Conservation (phyloP, 208 protist genomes). For the Leishmania turanica region DNA sequence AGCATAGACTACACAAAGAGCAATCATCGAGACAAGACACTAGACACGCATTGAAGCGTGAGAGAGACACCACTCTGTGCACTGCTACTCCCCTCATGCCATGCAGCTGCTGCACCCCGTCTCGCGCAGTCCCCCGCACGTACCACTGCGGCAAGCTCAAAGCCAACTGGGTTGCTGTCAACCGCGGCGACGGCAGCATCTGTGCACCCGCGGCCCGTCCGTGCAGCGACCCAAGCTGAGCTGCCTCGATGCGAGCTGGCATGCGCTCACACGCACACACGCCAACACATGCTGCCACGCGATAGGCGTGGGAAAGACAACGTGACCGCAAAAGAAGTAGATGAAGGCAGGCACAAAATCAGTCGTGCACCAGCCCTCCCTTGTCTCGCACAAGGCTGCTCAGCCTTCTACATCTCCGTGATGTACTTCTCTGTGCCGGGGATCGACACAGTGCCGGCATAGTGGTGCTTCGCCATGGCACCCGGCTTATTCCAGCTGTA, state of each 20-base stretch:
- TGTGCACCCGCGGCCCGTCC: neutral
- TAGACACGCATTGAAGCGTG: neutral
- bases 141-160: neutral
- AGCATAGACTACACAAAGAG: neutral
- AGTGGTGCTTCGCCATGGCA: constrained; percentile 88
- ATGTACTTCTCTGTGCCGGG: constrained; percentile 84
- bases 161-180: neutral
- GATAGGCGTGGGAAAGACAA: neutral
- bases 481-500: constrained; percentile 83
- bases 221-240: neutral
- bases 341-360: neutral
- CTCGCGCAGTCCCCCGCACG: neutral
- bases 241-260: neutral
- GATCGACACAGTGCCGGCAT: constrained; percentile 82
- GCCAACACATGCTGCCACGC: too few relatives aligned
- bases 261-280: neutral
- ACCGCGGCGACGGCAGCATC: neutral
- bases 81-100: neutral
- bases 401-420: constrained; percentile 39
- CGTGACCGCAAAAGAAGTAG: neutral
- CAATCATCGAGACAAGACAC: neutral
- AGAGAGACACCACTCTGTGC: neutral
- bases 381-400: neutral
- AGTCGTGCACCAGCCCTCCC: neutral
- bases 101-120: neutral